A percentile compares a stretch with the other conserved stretches of the same genome.
These are phyloP conservation scores for sorghum (Sorghum bicolor) DNA, from an alignment of 176 grass and related monocot genomes.

Conservation along the genomic window DNA sequence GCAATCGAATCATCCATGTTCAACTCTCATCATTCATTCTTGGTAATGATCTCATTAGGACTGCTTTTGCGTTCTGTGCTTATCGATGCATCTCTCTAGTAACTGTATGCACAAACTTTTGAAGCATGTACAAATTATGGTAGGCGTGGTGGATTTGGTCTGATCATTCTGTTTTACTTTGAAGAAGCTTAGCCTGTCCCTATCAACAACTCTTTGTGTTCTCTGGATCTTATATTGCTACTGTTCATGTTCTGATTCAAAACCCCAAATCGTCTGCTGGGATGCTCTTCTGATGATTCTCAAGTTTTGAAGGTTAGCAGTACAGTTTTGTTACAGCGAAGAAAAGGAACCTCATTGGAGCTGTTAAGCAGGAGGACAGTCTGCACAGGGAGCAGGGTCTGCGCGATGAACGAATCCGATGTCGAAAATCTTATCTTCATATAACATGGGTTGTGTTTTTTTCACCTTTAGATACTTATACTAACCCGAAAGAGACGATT, in stretches of 20 bases:
- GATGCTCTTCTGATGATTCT: constrained; percentile 2
- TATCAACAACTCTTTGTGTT: constrained; percentile 7
- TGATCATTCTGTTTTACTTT: constrained; percentile 30
- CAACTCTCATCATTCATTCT: constrained; percentile 49
- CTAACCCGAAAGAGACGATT: constrained; percentile 55
- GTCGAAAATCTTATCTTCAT: constrained; percentile 40
- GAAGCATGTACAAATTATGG: constrained; percentile 53
- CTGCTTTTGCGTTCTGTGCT: constrained; percentile 46
- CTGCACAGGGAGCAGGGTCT: constrained; percentile 38
- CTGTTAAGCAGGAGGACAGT: constrained; percentile 29
- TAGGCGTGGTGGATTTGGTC: constrained; percentile 30
- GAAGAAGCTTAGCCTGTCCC: constrained; percentile 38
- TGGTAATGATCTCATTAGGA: constrained; percentile 54
- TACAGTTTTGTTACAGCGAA: constrained; percentile 4
- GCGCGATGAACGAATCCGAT: constrained; percentile 35
- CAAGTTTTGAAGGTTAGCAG: background rate
- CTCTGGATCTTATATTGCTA: background rate
- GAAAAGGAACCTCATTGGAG: constrained; percentile 19
- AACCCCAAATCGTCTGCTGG: background rate
- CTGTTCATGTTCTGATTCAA: background rate
- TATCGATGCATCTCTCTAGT: constrained; percentile 36
- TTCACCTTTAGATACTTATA: constrained; percentile 41
- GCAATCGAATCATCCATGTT: constrained; percentile 49
- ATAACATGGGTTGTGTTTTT: constrained; percentile 49
- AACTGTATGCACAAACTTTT: constrained; percentile 50